Conservation (phyloP, 192 early-diverging fungal species). For the Martensiomyces pterosporus region DNA sequence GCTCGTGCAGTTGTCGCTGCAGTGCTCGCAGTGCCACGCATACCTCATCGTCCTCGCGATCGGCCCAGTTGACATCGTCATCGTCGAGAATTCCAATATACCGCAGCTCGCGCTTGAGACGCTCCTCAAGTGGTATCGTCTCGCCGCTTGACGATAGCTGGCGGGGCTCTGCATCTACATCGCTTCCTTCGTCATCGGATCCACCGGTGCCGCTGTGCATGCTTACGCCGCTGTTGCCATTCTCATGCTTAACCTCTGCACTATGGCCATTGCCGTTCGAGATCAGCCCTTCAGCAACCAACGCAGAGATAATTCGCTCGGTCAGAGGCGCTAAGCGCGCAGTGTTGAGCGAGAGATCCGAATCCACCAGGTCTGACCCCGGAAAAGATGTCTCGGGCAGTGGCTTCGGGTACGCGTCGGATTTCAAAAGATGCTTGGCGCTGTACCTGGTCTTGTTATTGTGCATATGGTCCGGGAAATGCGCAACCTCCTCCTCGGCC, state of each 20-base stretch:
- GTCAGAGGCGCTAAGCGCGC: conserved; percentile 68
- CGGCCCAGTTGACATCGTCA: conserved; percentile 71
- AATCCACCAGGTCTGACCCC: conserved; percentile 38
- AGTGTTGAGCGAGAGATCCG: conserved; percentile 56
- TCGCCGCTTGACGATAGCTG: conserved; percentile 46
- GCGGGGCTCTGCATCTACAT: conserved; percentile 6
- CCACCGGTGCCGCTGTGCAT: neutral
- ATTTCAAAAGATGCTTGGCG: conserved; percentile 15
- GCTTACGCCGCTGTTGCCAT: neutral
- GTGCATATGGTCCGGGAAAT: conserved; percentile 50
- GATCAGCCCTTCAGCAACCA: conserved; percentile 65
- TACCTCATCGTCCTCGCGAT: conserved; percentile 70
- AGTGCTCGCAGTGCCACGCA: conserved; percentile 62
- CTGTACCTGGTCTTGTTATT: conserved; percentile 31
- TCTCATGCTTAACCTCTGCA: neutral
- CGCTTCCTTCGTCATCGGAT: conserved; percentile 18
- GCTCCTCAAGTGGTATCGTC: conserved; percentile 69
- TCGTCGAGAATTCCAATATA: conserved; percentile 79
- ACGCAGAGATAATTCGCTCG: conserved; percentile 67
- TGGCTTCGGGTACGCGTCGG: conserved; percentile 8
- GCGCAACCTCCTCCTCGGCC: conserved; percentile 63
- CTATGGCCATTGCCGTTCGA: conserved; percentile 6
- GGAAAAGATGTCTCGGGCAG: neutral
- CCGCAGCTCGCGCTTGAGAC: conserved; percentile 75
- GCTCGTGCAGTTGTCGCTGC: conserved; percentile 70